Base-by-base conservation (phyloP, 192 early-diverging fungal species). In the Coemansia umbellata region DNA sequence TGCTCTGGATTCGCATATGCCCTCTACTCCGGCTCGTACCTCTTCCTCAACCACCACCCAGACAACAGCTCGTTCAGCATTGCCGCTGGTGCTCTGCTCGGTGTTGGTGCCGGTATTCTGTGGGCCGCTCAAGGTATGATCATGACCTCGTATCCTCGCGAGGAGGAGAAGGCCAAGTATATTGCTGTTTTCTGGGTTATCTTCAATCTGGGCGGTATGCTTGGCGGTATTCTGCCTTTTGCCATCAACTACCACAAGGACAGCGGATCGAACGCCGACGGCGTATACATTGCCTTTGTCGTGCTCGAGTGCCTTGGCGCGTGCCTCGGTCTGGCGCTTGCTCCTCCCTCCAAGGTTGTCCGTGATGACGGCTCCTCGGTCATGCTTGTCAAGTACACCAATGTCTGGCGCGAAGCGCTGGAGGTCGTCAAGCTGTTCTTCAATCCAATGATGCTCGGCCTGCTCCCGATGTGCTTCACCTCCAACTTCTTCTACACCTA, bases 401-500 rank as follows among this genome's bases (percentile, higher is more conserved):
- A 83, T 56, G 81, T 82, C 52, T 69, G 64, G 22, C 74, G 61
- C 55, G 85, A 67, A 50, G 50, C 61, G 3, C 21, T 67, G 3
- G 65, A 61, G 79, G 83, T 91, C 31, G 86, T 91, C 81, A 89
- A 89, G 75, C 69, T 84, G 47, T 90, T 88, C 33, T 36, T 94
- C 31, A 89, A 90, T 68, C 82, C 82, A 32, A 74, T 81, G 44
- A 81, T 94, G 62, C 80, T 86, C 83, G 58, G 60, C 54, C 66
- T 92, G 48, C 70, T 84, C 42, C 89, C 89, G 17, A 78, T 87
- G 69, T 91, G 88, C 78, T 67, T 85, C 60, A 82, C 82, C 17
- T 86, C 84, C 52, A 92, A 92, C 75, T 92, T 89, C 85, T 92
- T 87, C 81, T 92, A 92, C 74, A 82, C 84, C 5, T 91, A 91